Base-by-base conservation (phyloP, 2,329 filamentous ascomycete species). In the Dactylellina drechsleri region DNA sequence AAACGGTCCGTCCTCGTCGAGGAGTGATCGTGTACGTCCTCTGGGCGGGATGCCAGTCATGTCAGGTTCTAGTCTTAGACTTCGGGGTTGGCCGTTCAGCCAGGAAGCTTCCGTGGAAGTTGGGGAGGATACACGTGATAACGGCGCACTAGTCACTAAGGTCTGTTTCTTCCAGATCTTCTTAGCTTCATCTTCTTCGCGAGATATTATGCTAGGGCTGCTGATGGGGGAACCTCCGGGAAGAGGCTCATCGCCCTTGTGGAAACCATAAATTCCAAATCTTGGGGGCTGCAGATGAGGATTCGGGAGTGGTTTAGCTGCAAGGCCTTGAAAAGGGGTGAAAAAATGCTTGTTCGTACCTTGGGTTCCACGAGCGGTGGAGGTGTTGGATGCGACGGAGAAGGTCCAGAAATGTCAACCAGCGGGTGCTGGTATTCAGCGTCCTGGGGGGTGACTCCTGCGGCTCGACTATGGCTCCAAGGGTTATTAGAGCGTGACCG, bases 151-250 rank as follows among this genome's bases (percentile, higher is more conserved):
- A 10, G 70, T 74, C 2, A 74, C 70, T 49, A 74, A 40, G 13
- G 70, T 74, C 50, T 67, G 70, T 31, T 74, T 74, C 62, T 66
- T 74, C 70, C 70, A 74, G 23, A 74, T 36, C 41, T 74, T 74
- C 45, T 74, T 74, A 18, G 70, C 70, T 40, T 74, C 70, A 23
- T 74, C 54, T 40, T 74, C 70, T 7, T 72, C 67, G 5, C 60
- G 67, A 16, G 70, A 74, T 23, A 74, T 64, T 4, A 74, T 67
- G 41, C 70, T 74, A 4, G 70, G 70, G 8, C 62, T 74, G n/a
- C 70, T 74, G 28, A 74, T 74, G n/a, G 70, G 70, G 2, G 70
- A 74, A 20, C 70, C 47, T 4, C 70, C 70, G 23, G 70, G 62
- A 16, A 74, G 62, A 13, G 57, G 62, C 1, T 43, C 61, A 16